These are phyloP conservation scores for Suhomyces wounanorum DNA, from an alignment of 1,139 yeast species.

Conservation along the genomic window DNA sequence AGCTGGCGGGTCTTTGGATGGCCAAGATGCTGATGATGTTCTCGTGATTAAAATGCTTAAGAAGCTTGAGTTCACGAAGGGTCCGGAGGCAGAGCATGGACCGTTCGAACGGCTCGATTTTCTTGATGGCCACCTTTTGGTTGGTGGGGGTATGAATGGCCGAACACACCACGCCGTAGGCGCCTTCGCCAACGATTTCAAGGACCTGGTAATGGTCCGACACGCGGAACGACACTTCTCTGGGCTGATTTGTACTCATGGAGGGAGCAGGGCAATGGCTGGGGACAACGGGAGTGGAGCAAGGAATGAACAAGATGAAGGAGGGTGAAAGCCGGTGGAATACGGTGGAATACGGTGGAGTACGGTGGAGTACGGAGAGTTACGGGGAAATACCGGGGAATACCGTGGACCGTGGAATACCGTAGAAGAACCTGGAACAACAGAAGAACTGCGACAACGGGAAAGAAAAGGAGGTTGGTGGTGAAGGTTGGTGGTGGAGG, in stretches of 20 bases:
- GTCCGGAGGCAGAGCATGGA: conserved; percentile 91
- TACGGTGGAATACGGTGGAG: neutral
- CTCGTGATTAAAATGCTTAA: conserved; percentile 88
- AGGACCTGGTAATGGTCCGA: conserved; percentile 83
- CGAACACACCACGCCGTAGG: conserved; percentile 94
- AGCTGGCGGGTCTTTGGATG: conserved; percentile 81
- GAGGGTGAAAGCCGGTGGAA: no score
- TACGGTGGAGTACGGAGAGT: neutral
- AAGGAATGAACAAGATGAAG: no score
- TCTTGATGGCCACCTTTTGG: conserved; percentile 79
- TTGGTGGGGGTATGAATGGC: conserved; percentile 88
- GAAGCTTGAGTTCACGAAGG: conserved; percentile 80
- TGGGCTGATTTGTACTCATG: conserved; percentile 17
- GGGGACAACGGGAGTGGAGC: no score
- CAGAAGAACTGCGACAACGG: neutral
- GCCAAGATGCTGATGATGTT: conserved; percentile 89
- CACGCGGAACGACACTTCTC: conserved; percentile 74
- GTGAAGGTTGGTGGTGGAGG: no score
- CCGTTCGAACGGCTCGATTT: conserved; percentile 84
- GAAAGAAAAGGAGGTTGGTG: neutral
- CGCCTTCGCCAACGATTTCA: conserved; percentile 94
- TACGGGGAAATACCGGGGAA: no score
- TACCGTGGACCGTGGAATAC: no score
- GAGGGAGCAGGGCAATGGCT: neutral
- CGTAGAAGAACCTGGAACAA: neutral